A percentile compares a stretch with the other conserved stretches of the same genome.
These are phyloP conservation scores for Thelephora terrestris DNA, from an alignment of 1,284 basidiomycete species.

Conservation along the genomic window DNA sequence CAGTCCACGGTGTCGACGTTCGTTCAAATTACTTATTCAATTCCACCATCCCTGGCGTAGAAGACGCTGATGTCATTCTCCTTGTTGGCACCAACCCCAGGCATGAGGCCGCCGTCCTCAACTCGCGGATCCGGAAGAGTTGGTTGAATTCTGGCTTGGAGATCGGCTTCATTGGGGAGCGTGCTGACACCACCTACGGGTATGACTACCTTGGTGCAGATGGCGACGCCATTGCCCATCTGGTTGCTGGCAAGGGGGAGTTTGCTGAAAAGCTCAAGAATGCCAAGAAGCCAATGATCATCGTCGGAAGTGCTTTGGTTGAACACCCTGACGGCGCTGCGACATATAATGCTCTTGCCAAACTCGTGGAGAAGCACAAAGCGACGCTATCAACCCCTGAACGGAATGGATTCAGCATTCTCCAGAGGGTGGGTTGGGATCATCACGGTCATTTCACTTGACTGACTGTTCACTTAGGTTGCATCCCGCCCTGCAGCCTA, in stretches of 20 bases:
- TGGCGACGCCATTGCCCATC: slow-evolving; percentile 70
- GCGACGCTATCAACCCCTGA: slow-evolving; percentile 72
- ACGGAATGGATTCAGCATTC: slow-evolving; percentile 93
- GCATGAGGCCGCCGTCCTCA: slow-evolving; percentile 95
- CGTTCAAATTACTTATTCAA: slow-evolving; percentile 98
- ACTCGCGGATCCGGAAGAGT: slow-evolving; percentile 92
- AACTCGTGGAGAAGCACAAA: slow-evolving; percentile 76
- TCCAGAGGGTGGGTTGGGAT: slow-evolving; percentile 68
- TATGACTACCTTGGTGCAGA: slow-evolving; percentile 86
- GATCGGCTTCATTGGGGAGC: slow-evolving; percentile 86
- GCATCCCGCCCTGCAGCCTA: slow-evolving; percentile 95
- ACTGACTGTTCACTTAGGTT: slow-evolving; percentile 28
- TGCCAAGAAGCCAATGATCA: slow-evolving; percentile 91
- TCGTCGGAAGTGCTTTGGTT: slow-evolving; percentile 81
- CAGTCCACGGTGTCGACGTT: slow-evolving; percentile 80
- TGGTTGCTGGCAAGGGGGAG: slow-evolving; percentile 66
- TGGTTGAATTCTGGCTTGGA: slow-evolving; percentile 84
- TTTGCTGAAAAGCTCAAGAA: slow-evolving; percentile 86
- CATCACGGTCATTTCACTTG: not conserved
- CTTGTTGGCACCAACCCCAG: slow-evolving; percentile 96
- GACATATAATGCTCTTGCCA: slow-evolving; percentile 71
- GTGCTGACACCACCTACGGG: slow-evolving; percentile 87
- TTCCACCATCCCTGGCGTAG: slow-evolving; percentile 85
- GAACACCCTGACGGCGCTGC: slow-evolving; percentile 85
- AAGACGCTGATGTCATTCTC: slow-evolving; percentile 88